Evolutionary conservation across 345 rosid species (phyloP).

Genomic region (Orychophragmus violaceus): DNA sequence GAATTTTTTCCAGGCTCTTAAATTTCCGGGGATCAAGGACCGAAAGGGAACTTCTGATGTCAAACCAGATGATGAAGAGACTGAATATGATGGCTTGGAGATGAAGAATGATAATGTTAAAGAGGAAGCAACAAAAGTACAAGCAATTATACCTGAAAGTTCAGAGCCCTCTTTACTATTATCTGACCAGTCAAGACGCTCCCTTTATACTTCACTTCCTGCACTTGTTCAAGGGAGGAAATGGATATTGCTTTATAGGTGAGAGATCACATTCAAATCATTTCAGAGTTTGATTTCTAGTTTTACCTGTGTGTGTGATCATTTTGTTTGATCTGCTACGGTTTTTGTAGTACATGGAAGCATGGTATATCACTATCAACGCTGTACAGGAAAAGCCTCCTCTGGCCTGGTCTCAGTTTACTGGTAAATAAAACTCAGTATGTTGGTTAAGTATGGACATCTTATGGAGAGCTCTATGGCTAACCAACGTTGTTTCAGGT

Average conservation of each 20-base stretch:
- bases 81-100: slow-evolving; percentile 50
- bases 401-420: slow-evolving; percentile 93
- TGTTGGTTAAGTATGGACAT: not conserved
- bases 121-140: slow-evolving; percentile 29
- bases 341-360: slow-evolving; percentile 78
- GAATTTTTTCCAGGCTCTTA: slow-evolving; percentile 51
- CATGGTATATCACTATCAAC: slow-evolving; percentile 93
- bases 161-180: slow-evolving; percentile 92
- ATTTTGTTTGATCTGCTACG: slow-evolving; percentile 2
- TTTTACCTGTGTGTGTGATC: not conserved
- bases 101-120: slow-evolving; percentile 43
- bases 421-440: slow-evolving; percentile 43
- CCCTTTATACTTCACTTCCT: slow-evolving; percentile 72
- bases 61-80: slow-evolving; percentile 32
- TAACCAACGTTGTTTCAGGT: slow-evolving; percentile 41
- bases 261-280: not conserved
- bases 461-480: not conserved
- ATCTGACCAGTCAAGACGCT: slow-evolving; percentile 50
- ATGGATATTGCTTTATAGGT: slow-evolving; percentile 96
- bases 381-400: slow-evolving; percentile 83
- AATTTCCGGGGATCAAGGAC: slow-evolving; percentile 44
- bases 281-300: not conserved
- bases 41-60: slow-evolving; percentile 37
- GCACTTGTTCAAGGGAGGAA: slow-evolving; percentile 85
- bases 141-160: slow-evolving; percentile 28